A percentile compares a stretch with the other conserved stretches of the same genome.
Evolutionary conservation across 441 rosid species (phyloP).

Genomic region (Dalechampia spathulata): DNA sequence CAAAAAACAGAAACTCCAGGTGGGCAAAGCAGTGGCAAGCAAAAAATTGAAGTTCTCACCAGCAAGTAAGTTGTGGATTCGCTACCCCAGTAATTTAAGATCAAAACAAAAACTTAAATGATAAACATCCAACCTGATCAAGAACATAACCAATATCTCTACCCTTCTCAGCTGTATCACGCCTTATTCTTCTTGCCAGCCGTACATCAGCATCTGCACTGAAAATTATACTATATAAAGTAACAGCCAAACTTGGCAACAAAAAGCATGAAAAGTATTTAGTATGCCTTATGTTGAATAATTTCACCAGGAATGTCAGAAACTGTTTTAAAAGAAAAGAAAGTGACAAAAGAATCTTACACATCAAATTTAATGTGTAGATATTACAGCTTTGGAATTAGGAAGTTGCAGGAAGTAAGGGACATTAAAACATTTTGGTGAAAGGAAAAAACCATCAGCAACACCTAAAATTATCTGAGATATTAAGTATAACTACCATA

Average conservation of each 20-base stretch:
- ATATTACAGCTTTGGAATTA: neutral
- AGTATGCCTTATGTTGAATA: neutral
- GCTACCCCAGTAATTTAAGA: too few species aligned
- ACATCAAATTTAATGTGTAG: conserved; percentile 1
- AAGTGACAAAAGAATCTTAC: too few species aligned
- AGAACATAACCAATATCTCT: conserved; percentile 88
- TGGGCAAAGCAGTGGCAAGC: neutral
- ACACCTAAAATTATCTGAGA: neutral
- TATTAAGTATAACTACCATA: neutral
- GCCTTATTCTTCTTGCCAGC: conserved; percentile 92
- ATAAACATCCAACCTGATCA: conserved; percentile 67
- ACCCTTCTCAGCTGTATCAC: conserved; percentile 87
- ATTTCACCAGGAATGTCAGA: conserved; percentile 1
- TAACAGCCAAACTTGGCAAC: conserved; percentile 34
- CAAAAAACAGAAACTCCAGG: neutral
- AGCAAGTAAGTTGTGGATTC: too few species aligned
- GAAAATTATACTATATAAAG: conserved; percentile 49
- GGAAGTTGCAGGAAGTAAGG: neutral
- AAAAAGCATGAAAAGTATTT: conserved; percentile 6
- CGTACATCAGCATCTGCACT: conserved; percentile 99
- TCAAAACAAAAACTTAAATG: too few species aligned
- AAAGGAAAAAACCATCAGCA: neutral
- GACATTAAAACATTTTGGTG: neutral
- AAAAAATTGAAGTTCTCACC: neutral
- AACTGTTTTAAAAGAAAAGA: conserved; percentile 4